A percentile compares a stretch with the other conserved stretches of the same genome.
Conservation (phyloP, 2,329 filamentous ascomycete genomes). For the Epichloe sp. region DNA sequence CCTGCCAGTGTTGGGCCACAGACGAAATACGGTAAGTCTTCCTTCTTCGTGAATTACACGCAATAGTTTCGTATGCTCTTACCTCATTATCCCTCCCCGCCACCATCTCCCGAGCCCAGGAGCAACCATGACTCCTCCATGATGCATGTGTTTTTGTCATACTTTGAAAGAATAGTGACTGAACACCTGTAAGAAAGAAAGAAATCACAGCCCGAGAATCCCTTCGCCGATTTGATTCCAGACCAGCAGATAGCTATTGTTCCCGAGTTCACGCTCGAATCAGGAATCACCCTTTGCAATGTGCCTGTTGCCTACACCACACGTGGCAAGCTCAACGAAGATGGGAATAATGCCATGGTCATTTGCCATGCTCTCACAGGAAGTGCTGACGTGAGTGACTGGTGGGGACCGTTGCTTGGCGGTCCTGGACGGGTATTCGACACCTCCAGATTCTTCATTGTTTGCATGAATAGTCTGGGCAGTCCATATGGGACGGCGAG, state of each 20-base stretch:
- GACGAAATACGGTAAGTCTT: constrained; percentile 18
- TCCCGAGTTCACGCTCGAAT: constrained; percentile 85
- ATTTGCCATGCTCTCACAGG: constrained; percentile 78
- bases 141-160: neutral
- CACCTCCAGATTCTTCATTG: constrained; percentile 68
- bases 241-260: constrained; percentile 80
- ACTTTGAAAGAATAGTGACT: constrained; percentile 34
- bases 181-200: constrained; percentile 55
- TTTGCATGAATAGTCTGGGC: constrained; percentile 76
- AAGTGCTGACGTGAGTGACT: constrained; percentile 72
- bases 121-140: neutral
- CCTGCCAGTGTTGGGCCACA: constrained; percentile 9
- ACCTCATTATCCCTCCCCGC: neutral
- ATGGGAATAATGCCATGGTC: constrained; percentile 55
- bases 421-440: constrained; percentile 71
- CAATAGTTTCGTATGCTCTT: neutral
- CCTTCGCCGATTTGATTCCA: constrained; percentile 72
- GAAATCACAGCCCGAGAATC: constrained; percentile 73
- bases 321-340: constrained; percentile 44
- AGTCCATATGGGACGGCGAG: constrained; percentile 82
- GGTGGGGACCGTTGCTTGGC: constrained; percentile 76
- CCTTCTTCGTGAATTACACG: neutral
- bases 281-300: constrained; percentile 71
- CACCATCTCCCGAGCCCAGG: neutral
- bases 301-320: constrained; percentile 57